Conservation (phyloP, 2,329 filamentous ascomycete species). For the Fusarium paranaense region DNA sequence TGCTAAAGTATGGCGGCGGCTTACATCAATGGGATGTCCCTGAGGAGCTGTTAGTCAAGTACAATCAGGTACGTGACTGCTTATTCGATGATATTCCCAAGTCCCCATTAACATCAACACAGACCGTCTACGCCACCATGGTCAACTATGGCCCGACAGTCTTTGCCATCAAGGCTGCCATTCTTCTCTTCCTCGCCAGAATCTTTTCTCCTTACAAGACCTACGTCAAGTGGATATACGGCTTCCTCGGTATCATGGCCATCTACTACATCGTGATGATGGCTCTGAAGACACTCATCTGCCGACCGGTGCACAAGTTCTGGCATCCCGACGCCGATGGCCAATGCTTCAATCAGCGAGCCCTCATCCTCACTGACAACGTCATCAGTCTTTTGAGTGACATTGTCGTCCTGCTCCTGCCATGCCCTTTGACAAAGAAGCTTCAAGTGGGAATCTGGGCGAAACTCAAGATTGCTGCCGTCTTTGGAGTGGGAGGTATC, state of each 20-base stretch:
- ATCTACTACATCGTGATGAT: slow-evolving; percentile 24
- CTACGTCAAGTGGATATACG: slow-evolving; percentile 32
- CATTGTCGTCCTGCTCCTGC: slow-evolving; percentile 11
- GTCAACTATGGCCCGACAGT: slow-evolving; percentile 31
- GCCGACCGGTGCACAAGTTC: slow-evolving; percentile 23
- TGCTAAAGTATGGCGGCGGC: slow-evolving; percentile 23
- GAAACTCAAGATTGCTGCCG: slow-evolving; percentile 24
- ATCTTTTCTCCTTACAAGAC: slow-evolving; percentile 25
- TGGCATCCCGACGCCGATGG: slow-evolving; percentile 16
- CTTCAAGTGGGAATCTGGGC: slow-evolving; percentile 24
- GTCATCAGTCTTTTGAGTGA: slow-evolving; percentile 31
- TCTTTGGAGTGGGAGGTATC: slow-evolving; percentile 24
- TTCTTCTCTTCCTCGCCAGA: slow-evolving; percentile 21
- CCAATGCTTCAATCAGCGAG: slow-evolving; percentile 26
- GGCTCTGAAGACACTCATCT: slow-evolving; percentile 27
- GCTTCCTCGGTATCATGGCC: slow-evolving; percentile 12
- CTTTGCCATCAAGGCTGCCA: slow-evolving; percentile 26
- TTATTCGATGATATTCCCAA: background rate
- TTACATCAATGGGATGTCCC: slow-evolving; percentile 32
- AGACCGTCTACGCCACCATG: slow-evolving; percentile 31
- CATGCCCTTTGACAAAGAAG: slow-evolving; percentile 26
- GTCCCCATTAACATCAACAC: background rate
- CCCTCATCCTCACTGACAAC: slow-evolving; percentile 21
- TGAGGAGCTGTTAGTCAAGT: slow-evolving; percentile 11
- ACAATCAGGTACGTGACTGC: slow-evolving; percentile 3